Percentiles rank a stretch among this genome's conserved stretches.
Evolutionary conservation across 371 early-diverging fungal species (phyloP).

Genomic region (Circinella umbellata): DNA sequence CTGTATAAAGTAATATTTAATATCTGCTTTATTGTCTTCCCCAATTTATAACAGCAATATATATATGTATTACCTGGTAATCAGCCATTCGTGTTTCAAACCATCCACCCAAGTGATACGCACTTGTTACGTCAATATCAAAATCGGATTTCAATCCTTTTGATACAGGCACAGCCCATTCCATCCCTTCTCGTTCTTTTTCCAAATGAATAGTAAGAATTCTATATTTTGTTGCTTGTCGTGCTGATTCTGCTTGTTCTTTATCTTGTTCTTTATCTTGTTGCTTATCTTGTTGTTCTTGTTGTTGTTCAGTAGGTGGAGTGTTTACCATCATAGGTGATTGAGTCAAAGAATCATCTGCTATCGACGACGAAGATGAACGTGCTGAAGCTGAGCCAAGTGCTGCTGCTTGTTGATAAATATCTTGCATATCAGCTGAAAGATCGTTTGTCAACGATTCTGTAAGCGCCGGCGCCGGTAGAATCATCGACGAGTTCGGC

Average conservation of each 20-base stretch:
- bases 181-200: constrained; percentile 41
- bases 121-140: constrained; percentile 51
- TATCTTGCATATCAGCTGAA: constrained; percentile 36
- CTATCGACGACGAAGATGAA: constrained; percentile 34
- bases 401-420: constrained; percentile 41
- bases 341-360: constrained; percentile 29
- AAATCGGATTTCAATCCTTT: constrained; percentile 37
- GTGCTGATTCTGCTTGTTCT: constrained; percentile 6
- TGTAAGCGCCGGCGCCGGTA: constrained; percentile 46
- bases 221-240: constrained; percentile 36
- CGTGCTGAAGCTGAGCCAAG: constrained; percentile 32
- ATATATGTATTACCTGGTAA: constrained; percentile 31
- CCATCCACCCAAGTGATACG: constrained; percentile 52
- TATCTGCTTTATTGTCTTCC: too few species aligned
- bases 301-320: constrained; percentile 8
- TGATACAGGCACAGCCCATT: constrained; percentile 35
- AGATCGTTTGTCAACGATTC: constrained; percentile 34
- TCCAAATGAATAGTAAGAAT: constrained; percentile 55
- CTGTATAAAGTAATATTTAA: constrained; percentile 16
- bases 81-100: constrained; percentile 47
- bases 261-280: constrained; percentile 1
- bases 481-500: constrained; percentile 52
- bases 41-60: too few species aligned
- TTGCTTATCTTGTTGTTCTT: constrained; percentile 17
- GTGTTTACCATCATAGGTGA: constrained; percentile 9